Conservation (phyloP, 2,329 filamentous ascomycete species). For the Ceratocystis albifundus region DNA sequence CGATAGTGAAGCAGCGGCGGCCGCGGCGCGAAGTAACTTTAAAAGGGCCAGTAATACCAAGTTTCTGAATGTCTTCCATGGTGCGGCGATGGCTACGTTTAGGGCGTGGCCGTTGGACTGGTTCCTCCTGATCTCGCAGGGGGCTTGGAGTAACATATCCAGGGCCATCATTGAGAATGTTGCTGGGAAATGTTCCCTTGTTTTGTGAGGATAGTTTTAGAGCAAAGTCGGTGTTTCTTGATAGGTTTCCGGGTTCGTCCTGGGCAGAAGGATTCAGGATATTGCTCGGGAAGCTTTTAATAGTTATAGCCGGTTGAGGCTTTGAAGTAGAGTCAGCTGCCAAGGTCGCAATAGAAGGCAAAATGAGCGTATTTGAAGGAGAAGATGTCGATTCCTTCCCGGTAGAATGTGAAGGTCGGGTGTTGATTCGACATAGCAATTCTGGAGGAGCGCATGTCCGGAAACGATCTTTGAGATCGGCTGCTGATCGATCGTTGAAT, state of each 20-base stretch:
- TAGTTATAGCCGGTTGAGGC: neutral
- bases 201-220: constrained; percentile 8
- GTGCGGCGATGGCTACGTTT: constrained; percentile 45
- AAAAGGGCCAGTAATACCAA: constrained; percentile 52
- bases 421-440: constrained; percentile 30
- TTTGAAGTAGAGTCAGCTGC: neutral
- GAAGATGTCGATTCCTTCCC: neutral
- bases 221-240: constrained; percentile 8
- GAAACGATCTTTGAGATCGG: constrained; percentile 55
- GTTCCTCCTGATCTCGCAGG: constrained; percentile 31
- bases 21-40: constrained; percentile 50
- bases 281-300: constrained; percentile 9
- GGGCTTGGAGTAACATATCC: constrained; percentile 22
- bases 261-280: constrained; percentile 21
- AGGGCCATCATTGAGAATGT: constrained; percentile 27
- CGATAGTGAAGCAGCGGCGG: constrained; percentile 48
- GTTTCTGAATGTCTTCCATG: constrained; percentile 42
- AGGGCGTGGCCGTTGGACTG: constrained; percentile 33
- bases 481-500: constrained; percentile 50
- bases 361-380: neutral
- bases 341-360: neutral
- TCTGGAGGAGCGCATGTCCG: constrained; percentile 54
- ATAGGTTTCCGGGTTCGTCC: neutral
- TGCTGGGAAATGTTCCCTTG: constrained; percentile 15
- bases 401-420: neutral